Evolutionary conservation across 345 rosid genomes (phyloP).

Genomic region (Dipteronia dyeriana): DNA sequence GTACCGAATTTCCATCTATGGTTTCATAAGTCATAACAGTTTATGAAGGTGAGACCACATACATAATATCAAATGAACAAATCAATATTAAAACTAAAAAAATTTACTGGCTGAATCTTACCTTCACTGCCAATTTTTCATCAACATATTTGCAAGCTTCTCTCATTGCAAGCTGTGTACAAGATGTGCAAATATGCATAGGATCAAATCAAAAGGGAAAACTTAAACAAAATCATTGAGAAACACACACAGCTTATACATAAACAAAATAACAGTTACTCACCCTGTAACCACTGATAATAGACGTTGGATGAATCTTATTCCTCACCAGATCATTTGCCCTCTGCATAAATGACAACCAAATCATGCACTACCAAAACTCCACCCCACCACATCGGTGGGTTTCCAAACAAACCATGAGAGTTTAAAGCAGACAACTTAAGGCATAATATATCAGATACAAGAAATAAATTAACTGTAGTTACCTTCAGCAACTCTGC

Average conservation of each 20-base stretch:
- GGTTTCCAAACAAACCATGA: background rate
- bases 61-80: background rate
- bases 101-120: constrained; percentile 27
- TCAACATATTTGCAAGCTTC: constrained; percentile 95
- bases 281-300: constrained; percentile 92
- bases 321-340: constrained; percentile 96
- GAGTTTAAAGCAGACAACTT: background rate
- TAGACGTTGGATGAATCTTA: constrained; percentile 96
- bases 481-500: constrained; percentile 83
- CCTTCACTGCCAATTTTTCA: constrained; percentile 86
- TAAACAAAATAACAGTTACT: constrained; percentile 20
- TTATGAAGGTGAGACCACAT: background rate
- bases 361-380: constrained; percentile 15
- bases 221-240: background rate
- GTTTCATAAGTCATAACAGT: background rate
- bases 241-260: background rate
- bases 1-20: background rate
- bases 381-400: background rate
- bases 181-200: constrained; percentile 9
- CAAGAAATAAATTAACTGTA: background rate
- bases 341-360: constrained; percentile 50
- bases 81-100: background rate
- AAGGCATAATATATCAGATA: background rate
- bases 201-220: background rate
- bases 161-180: constrained; percentile 91